phyloP scores from a whole-genome alignment of 2,329 filamentous ascomycete genomes.

The Albophoma yamanashiensis region DNA sequence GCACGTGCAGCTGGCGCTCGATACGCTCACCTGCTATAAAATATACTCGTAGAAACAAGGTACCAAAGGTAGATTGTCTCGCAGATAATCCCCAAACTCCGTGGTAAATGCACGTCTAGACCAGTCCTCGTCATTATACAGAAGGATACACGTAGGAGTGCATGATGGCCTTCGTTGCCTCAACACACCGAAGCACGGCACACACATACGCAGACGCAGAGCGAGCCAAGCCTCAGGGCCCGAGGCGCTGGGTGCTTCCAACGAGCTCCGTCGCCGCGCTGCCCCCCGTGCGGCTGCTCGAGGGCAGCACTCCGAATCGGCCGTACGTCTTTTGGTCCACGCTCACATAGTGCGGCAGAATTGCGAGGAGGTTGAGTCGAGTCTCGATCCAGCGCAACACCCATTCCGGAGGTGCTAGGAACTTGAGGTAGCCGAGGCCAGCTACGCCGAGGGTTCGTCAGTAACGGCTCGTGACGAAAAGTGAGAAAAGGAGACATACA shows the following conservation, averaged over 20 bases:
- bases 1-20: background rate
- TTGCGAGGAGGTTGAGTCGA: constrained; percentile 73
- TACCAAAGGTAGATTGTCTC: background rate
- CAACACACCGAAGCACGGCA: background rate
- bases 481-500: constrained; percentile 37
- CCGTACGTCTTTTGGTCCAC: constrained; percentile 95
- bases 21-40: too few species aligned
- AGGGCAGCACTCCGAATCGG: constrained; percentile 78
- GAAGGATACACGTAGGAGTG: background rate
- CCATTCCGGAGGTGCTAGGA: constrained; percentile 83
- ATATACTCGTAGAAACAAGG: too few species aligned
- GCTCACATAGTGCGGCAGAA: constrained; percentile 84
- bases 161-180: background rate
- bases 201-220: too few species aligned
- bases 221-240: constrained; percentile 39
- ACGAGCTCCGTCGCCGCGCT: constrained; percentile 50
- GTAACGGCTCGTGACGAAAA: background rate
- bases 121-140: background rate
- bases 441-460: constrained; percentile 31
- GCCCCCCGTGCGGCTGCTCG: constrained; percentile 27
- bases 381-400: constrained; percentile 78
- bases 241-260: constrained; percentile 53
- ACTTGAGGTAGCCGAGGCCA: constrained; percentile 79
- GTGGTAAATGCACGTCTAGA: constrained; percentile 6
- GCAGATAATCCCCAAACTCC: background rate